These are phyloP conservation scores for Karstenula rhodostoma DNA, from an alignment of 2,329 filamentous ascomycete genomes.

Conservation along the genomic window DNA sequence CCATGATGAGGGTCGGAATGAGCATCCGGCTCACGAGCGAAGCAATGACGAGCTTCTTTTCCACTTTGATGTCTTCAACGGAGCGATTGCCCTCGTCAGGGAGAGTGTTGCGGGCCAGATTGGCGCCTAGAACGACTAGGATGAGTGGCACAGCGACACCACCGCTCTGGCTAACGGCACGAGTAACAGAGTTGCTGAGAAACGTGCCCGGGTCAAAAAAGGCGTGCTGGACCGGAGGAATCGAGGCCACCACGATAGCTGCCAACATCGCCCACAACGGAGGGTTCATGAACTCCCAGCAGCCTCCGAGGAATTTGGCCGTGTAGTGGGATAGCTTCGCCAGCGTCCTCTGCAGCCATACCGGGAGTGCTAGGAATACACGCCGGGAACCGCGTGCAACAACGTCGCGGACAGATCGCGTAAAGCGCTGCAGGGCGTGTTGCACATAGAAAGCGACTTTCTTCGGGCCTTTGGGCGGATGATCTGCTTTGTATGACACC, in stretches of 20 bases:
- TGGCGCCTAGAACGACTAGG: conserved; percentile 92
- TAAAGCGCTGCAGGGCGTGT: conserved; percentile 27
- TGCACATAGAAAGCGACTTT: conserved; percentile 44
- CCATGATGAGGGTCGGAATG: conserved; percentile 90
- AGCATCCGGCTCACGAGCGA: conserved; percentile 90
- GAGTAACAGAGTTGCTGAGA: conserved; percentile 89
- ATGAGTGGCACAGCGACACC: conserved; percentile 95
- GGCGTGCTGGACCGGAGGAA: conserved; percentile 79
- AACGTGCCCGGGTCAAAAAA: conserved; percentile 93
- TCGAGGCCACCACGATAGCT: conserved; percentile 88
- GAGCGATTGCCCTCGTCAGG: conserved; percentile 71
- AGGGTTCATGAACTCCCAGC: conserved; percentile 98
- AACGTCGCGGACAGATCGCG: conserved; percentile 31
- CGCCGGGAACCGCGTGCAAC: conserved; percentile 44
- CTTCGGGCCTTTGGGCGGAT: conserved; percentile 44
- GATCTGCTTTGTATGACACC: conserved; percentile 45
- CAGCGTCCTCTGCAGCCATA: conserved; percentile 60
- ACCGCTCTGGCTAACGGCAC: conserved; percentile 83
- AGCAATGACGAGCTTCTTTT: conserved; percentile 82
- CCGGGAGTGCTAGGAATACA: conserved; percentile 61
- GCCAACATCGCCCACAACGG: conserved; percentile 96
- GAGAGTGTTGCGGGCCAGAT: conserved; percentile 90
- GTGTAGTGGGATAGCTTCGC: conserved; percentile 52
- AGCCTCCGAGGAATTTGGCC: conserved; percentile 67
- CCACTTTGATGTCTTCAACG: conserved; percentile 72